Evolutionary conservation across 352 stramenopile genomes (phyloP).

Genomic region (Peronospora tabacina): DNA sequence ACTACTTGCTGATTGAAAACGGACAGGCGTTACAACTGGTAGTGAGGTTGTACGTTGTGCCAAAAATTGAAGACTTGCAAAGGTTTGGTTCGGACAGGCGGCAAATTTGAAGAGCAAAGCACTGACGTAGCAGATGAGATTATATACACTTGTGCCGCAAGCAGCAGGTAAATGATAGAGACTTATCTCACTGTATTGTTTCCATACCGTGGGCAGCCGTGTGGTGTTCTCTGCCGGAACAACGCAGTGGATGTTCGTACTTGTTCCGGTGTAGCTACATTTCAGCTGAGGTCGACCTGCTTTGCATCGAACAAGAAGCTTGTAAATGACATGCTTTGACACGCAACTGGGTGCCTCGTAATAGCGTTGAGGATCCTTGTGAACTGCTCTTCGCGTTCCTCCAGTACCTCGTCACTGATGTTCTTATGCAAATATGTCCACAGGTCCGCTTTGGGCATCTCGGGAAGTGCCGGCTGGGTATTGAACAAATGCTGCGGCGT

Average conservation of each 20-base stretch:
- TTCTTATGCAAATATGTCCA: constrained; percentile 32
- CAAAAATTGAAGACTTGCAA: constrained; percentile 9
- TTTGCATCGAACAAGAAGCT: constrained; percentile 31
- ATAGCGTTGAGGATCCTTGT: constrained; percentile 57
- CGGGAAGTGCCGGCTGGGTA: constrained; percentile 48
- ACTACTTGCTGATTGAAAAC: constrained; percentile 6
- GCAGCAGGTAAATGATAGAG: constrained; percentile 16
- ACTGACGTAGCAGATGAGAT: constrained; percentile 10
- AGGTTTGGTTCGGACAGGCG: constrained; percentile 18
- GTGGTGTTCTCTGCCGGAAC: constrained; percentile 13
- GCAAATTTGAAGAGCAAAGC: background rate
- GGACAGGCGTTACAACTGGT: constrained; percentile 14
- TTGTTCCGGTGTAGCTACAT: background rate
- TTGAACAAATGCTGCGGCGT: constrained; percentile 37
- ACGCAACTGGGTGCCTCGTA: constrained; percentile 39
- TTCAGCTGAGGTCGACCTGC: background rate
- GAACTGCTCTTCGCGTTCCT: constrained; percentile 52
- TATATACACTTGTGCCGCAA: constrained; percentile 4
- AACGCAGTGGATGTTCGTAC: background rate
- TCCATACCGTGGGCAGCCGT: constrained; percentile 24
- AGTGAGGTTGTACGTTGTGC: background rate
- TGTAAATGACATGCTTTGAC: constrained; percentile 33
- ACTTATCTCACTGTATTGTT: no score
- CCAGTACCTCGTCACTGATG: constrained; percentile 36
- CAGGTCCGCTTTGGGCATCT: constrained; percentile 36